These are phyloP conservation scores for Citropsis articulata DNA, from an alignment of 345 rosid genomes.

Conservation along the genomic window DNA sequence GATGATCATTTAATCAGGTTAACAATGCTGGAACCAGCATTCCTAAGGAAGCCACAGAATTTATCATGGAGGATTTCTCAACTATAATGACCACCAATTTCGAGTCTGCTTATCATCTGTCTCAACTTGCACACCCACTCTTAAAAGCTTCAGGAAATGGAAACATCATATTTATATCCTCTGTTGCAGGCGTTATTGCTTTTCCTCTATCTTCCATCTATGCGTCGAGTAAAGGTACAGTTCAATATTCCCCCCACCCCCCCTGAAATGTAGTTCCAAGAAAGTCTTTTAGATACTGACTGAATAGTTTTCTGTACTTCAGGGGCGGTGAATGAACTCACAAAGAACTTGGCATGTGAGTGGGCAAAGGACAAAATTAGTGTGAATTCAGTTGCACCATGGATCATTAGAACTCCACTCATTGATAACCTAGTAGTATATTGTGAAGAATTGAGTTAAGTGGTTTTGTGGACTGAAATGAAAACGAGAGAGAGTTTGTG, in stretches of 20 bases:
- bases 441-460: no score
- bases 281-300: background rate
- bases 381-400: slow-evolving; percentile 35
- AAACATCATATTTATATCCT: slow-evolving; percentile 47
- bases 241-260: no score
- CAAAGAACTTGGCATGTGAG: slow-evolving; percentile 45
- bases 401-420: slow-evolving; percentile 7
- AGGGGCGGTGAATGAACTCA: slow-evolving; percentile 42
- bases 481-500: no score
- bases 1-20: slow-evolving; percentile 20
- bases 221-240: slow-evolving; percentile 43
- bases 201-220: slow-evolving; percentile 27
- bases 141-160: slow-evolving; percentile 49
- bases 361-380: slow-evolving; percentile 50
- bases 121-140: slow-evolving; percentile 44
- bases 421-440: no score
- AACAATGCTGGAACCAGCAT: slow-evolving; percentile 41
- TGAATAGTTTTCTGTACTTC: background rate
- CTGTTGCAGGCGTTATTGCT: slow-evolving; percentile 32
- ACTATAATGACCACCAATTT: slow-evolving; percentile 35
- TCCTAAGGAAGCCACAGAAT: slow-evolving; percentile 31
- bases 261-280: background rate
- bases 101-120: slow-evolving; percentile 37
- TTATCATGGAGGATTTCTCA: slow-evolving; percentile 30
- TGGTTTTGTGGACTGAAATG: no score